Conservation (phyloP, 441 rosid species). For the Populus hybrid region DNA sequence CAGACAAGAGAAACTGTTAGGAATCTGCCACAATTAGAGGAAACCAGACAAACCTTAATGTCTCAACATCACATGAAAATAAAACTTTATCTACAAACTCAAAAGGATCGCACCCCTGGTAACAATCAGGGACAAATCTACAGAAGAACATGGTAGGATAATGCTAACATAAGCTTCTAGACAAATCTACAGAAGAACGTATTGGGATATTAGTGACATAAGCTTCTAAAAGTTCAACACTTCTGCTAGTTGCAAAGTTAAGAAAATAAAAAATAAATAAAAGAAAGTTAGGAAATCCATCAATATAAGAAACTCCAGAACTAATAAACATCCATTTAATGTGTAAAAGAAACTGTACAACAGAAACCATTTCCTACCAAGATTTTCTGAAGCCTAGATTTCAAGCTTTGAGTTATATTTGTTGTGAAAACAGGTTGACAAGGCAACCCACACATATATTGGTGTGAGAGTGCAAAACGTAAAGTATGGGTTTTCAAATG, state of each 20-base stretch:
- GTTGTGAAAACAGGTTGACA: background rate
- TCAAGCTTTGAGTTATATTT: background rate
- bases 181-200: background rate
- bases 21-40: background rate
- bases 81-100: background rate
- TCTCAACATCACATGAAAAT: background rate
- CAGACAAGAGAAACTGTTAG: constrained; percentile 14
- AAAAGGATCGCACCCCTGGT: background rate
- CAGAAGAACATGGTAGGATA: constrained; percentile 1
- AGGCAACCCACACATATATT: background rate
- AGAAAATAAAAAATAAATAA: background rate
- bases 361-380: background rate
- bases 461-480: background rate
- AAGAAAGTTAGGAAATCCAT: background rate
- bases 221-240: background rate
- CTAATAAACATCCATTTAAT: background rate
- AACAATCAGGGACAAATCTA: background rate
- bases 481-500: background rate
- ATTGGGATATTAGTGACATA: background rate
- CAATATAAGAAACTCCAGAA: background rate
- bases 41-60: background rate
- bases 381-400: background rate
- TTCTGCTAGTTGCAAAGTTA: background rate
- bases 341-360: background rate
- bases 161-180: background rate